Conservation (phyloP, 768 basidiomycete genomes). For the Rhodocollybia butyracea region DNA sequence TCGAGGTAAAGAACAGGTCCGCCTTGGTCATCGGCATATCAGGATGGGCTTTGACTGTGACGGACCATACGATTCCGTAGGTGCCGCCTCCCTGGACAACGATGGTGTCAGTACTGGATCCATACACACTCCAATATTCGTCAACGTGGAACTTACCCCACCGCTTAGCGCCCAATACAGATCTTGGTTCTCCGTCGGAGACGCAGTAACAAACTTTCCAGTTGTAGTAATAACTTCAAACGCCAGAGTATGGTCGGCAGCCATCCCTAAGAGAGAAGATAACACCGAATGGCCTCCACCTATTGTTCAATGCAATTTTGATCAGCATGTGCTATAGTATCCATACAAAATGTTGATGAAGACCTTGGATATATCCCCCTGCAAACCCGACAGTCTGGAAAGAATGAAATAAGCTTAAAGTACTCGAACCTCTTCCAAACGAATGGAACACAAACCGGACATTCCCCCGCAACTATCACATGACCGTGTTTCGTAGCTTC, state of each 20-base stretch:
- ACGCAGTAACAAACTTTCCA: slow-evolving; percentile 27
- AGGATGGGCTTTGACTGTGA: slow-evolving; percentile 6
- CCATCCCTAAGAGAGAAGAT: slow-evolving; percentile 16
- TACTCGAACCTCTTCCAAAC: not conserved
- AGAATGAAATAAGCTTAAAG: not conserved
- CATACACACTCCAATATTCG: not conserved
- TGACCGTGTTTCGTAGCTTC: slow-evolving; percentile 11
- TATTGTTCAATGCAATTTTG: not conserved
- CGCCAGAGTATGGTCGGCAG: slow-evolving; percentile 24
- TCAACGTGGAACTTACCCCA: slow-evolving; percentile 15
- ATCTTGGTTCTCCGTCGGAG: slow-evolving; percentile 31
- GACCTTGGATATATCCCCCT: slow-evolving; percentile 34
- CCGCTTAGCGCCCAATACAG: slow-evolving; percentile 38
- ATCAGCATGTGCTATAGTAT: too few relatives aligned
- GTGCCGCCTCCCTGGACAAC: slow-evolving; percentile 4
- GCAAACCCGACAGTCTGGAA: slow-evolving; percentile 29
- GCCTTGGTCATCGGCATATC: slow-evolving; percentile 6
- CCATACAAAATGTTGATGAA: slow-evolving; percentile 18
- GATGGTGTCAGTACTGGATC: not conserved
- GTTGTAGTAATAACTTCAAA: slow-evolving; percentile 38
- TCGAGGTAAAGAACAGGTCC: not conserved
- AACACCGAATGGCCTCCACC: slow-evolving; percentile 12
- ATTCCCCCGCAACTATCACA: slow-evolving; percentile 11
- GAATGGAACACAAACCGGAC: slow-evolving; percentile 3
- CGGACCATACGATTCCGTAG: slow-evolving; percentile 7